Conservation (phyloP, 441 rosid genomes). For the Populus hybrid region DNA sequence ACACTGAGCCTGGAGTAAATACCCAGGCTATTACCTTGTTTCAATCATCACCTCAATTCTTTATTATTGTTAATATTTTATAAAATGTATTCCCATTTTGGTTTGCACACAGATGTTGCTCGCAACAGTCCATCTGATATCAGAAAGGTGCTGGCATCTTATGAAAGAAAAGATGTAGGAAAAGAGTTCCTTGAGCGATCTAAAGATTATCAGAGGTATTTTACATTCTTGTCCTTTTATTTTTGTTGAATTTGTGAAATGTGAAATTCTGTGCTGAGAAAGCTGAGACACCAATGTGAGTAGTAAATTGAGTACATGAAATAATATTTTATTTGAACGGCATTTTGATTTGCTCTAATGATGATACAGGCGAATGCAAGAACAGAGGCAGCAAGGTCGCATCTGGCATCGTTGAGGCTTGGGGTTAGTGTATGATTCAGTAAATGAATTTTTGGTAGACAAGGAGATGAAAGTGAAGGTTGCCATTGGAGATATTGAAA, state of each 20-base stretch:
- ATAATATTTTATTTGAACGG: background rate
- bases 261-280: background rate
- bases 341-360: conserved; percentile 12
- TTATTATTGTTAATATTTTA: background rate
- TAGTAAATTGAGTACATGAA: background rate
- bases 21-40: background rate
- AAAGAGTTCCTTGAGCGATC: conserved; percentile 88
- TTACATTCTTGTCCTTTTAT: background rate
- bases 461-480: background rate
- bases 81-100: background rate
- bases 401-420: conserved; percentile 47
- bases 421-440: background rate
- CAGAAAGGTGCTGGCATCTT: conserved; percentile 66
- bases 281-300: background rate
- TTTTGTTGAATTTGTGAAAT: background rate
- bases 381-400: conserved; percentile 63
- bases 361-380: conserved; percentile 71
- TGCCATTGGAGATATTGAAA: background rate
- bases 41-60: background rate
- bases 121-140: conserved; percentile 78
- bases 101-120: conserved; percentile 62
- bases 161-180: conserved; percentile 70
- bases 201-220: conserved; percentile 67
- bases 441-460: background rate
- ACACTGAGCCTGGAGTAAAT: background rate